Conservation (phyloP, 139 green algal genomes). For the Asterochloris sp. region DNA sequence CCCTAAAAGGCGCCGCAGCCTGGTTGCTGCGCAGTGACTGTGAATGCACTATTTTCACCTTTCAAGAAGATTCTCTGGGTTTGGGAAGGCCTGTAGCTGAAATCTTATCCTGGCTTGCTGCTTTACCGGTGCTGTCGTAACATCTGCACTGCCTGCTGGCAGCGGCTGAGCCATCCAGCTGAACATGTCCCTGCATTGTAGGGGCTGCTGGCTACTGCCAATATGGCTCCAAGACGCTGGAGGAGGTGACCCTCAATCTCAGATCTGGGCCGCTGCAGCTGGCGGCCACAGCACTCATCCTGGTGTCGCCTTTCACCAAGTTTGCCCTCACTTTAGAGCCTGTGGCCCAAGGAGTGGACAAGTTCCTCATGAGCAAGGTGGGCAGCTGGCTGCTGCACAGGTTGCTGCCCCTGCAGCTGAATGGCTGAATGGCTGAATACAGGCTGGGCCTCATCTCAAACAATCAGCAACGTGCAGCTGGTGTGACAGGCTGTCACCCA, state of each 20-base stretch:
- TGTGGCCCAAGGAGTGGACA: slow-evolving; percentile 3
- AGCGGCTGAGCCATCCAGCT: not conserved
- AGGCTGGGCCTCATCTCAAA: too few species aligned
- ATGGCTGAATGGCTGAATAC: too few species aligned
- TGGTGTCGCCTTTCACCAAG: slow-evolving; percentile 17
- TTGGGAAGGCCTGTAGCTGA: too few species aligned
- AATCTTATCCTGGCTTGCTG: too few species aligned
- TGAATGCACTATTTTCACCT: too few species aligned
- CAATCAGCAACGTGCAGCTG: too few species aligned
- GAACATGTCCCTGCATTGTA: not conserved
- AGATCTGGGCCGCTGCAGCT: not conserved
- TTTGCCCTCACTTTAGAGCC: slow-evolving; percentile 12
- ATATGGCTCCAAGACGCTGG: slow-evolving; percentile 14
- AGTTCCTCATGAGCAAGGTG: not conserved
- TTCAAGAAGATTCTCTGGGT: too few species aligned
- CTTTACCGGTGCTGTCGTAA: too few species aligned
- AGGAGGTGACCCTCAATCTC: slow-evolving; percentile 19
- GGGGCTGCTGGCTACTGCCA: slow-evolving; percentile 8
- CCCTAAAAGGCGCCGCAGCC: too few species aligned
- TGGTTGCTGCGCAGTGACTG: too few species aligned
- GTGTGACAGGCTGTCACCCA: too few species aligned
- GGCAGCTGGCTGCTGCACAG: not conserved
- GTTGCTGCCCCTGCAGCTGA: not conserved
- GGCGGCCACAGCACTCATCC: slow-evolving; percentile 13
- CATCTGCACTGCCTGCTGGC: too few species aligned